Conservation (phyloP, 257 asterid genomes). For the Nicotiana tabacum region DNA sequence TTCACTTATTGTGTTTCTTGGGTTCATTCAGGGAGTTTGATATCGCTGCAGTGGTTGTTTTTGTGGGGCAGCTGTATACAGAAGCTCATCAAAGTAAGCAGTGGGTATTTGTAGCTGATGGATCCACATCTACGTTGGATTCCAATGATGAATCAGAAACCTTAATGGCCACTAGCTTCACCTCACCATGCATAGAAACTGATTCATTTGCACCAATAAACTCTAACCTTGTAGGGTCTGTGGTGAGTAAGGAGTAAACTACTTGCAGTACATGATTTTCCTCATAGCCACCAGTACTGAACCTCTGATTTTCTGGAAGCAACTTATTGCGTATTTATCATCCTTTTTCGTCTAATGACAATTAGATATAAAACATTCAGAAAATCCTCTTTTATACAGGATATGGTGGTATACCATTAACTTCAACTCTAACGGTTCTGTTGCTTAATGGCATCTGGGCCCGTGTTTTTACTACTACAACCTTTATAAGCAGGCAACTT, state of each 20-base stretch:
- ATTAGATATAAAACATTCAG: not conserved
- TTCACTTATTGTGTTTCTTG: slow-evolving; percentile 22
- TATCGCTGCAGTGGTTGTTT: slow-evolving; percentile 70
- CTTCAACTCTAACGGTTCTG: not conserved
- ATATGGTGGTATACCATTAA: not conserved
- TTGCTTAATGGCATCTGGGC: not conserved
- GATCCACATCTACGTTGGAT: slow-evolving; percentile 32
- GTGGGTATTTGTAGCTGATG: slow-evolving; percentile 91
- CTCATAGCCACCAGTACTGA: not conserved
- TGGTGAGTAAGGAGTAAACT: slow-evolving; percentile 37
- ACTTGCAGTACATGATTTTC: not conserved
- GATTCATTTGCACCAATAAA: slow-evolving; percentile 53
- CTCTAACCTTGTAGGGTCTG: slow-evolving; percentile 60
- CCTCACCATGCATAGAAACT: slow-evolving; percentile 38
- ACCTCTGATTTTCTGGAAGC: slow-evolving; percentile 4
- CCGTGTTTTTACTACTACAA: not conserved
- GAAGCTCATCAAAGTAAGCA: slow-evolving; percentile 68
- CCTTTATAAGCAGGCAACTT: not conserved
- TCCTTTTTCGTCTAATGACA: not conserved
- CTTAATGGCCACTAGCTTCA: slow-evolving; percentile 73
- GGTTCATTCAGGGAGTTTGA: slow-evolving; percentile 73
- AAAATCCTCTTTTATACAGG: not conserved
- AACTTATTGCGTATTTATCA: not conserved
- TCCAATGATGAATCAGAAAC: slow-evolving; percentile 38
- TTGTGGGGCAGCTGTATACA: slow-evolving; percentile 69